Conservation (phyloP, 805 yeast species). For the Candida germanica region DNA sequence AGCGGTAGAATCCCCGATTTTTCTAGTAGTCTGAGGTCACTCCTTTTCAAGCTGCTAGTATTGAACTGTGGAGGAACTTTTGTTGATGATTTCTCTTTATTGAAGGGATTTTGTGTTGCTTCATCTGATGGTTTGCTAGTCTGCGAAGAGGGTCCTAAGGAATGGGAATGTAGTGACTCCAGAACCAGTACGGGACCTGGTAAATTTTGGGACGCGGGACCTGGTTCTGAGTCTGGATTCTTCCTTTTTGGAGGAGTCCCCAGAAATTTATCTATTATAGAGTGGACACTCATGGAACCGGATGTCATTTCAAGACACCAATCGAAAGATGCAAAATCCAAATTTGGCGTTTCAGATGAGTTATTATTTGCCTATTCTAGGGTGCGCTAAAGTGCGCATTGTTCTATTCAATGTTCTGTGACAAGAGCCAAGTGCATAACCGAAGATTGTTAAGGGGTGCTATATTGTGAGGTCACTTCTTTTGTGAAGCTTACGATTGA, state of each 20-base stretch:
- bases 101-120: too few relatives aligned
- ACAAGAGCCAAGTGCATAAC: too few relatives aligned
- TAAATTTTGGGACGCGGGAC: not conserved
- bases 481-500: too few relatives aligned
- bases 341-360: not conserved
- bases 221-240: not conserved
- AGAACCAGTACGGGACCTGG: too few relatives aligned
- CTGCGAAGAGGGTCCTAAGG: too few relatives aligned
- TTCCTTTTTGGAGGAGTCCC: conserved; percentile 1
- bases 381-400: not conserved
- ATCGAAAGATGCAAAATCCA: conserved; percentile 1
- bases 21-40: conserved; percentile 3
- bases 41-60: not conserved
- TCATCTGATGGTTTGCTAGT: too few relatives aligned
- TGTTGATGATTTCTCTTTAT: too few relatives aligned
- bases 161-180: too few relatives aligned
- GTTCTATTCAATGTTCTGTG: too few relatives aligned
- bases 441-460: too few relatives aligned
- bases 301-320: conserved; percentile 9
- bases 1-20: conserved; percentile 28
- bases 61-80: too few relatives aligned
- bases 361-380: not conserved
- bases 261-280: conserved; percentile 32
- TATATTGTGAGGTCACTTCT: too few relatives aligned
- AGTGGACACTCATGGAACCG: conserved; percentile 38